Base-by-base conservation (phyloP, 2,329 filamentous ascomycete genomes). In the Apiospora koreana region DNA sequence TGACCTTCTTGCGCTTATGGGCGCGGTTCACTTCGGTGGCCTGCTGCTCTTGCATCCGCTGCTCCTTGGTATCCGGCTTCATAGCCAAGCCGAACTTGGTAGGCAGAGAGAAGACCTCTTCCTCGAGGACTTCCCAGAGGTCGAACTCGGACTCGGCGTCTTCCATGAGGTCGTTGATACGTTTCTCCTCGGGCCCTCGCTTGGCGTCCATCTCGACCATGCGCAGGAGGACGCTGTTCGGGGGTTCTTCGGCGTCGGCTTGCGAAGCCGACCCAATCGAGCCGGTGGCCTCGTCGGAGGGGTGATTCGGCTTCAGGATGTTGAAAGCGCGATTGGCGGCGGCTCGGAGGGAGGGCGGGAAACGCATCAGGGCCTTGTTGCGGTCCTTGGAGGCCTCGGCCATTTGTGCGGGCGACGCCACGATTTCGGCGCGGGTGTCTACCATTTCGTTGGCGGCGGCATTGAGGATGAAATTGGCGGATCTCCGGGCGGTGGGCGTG, bases 71-170 rank as follows among this genome's bases (percentile, higher is more conserved):
- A 18, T 41, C 35, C n/a, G 35, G 28, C 7, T 21, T 69, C 78
- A 41, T 18, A 41, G 25, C 68, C 16, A 93, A 82, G 14, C 89
- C 87, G 25, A 94, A 80, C 71, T 82, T 86, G 3, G 80, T 77
- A 0, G 91, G 86, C 72, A 91, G 80, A 1, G 85, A 83, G 74
- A 94, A 93, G 16, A 94, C 89, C 67, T 94, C 87, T 5, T 82
- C 78, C 72, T 93, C 88, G 77, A 95, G 83, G 3, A 92, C 79
- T 8, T 88, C 79, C 92, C 92, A 94, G 12, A 94, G 82, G 67
- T 89, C 87, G 25, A 85, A 80, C 74, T 95, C 93, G 0, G 88
- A 88, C 70, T 82, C 74, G 23, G 90, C 90, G 1, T 75, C 77
- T 14, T 82, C 79, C 81, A 95, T 87, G 48, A 88, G 75, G 7